Percentiles rank a stretch among this genome's conserved stretches.
These are phyloP conservation scores for Penicillium angulare DNA, from an alignment of 495 filamentous ascomycete species.

Conservation along the genomic window DNA sequence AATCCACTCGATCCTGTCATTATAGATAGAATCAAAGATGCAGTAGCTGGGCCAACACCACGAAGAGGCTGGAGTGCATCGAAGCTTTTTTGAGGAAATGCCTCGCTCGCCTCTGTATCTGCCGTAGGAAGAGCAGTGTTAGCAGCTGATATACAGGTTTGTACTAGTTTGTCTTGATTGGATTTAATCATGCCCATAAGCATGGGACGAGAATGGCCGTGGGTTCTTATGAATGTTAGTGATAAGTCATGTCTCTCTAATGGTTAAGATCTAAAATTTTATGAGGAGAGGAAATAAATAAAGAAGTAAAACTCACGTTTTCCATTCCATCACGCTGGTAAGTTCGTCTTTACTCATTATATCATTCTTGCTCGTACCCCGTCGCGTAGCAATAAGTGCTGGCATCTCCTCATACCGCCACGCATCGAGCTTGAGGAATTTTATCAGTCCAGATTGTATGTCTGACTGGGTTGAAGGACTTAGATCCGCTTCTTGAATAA, in stretches of 20 bases:
- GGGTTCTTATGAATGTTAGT: constrained; percentile 37
- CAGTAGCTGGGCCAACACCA: constrained; percentile 73
- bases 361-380: neutral
- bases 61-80: constrained; percentile 50
- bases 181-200: constrained; percentile 63
- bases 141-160: constrained; percentile 47
- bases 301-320: constrained; percentile 57
- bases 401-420: constrained; percentile 39
- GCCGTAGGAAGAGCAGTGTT: constrained; percentile 30
- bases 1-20: constrained; percentile 36
- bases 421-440: constrained; percentile 27
- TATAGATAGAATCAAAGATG: constrained; percentile 65
- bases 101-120: constrained; percentile 6
- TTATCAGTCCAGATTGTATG: constrained; percentile 19
- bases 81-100: constrained; percentile 46
- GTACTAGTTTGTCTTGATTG: constrained; percentile 48
- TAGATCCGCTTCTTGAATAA: constrained; percentile 8
- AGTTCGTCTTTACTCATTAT: constrained; percentile 33
- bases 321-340: constrained; percentile 66
- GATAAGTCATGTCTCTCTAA: neutral
- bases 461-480: constrained; percentile 8
- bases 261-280: neutral
- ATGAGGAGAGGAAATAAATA: constrained; percentile 1
- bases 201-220: constrained; percentile 68
- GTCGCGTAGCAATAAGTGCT: constrained; percentile 8